Percentiles rank a stretch among this genome's conserved stretches.
Evolutionary conservation across 768 basidiomycete genomes (phyloP).

Genomic region (Gyrodon lividus): DNA sequence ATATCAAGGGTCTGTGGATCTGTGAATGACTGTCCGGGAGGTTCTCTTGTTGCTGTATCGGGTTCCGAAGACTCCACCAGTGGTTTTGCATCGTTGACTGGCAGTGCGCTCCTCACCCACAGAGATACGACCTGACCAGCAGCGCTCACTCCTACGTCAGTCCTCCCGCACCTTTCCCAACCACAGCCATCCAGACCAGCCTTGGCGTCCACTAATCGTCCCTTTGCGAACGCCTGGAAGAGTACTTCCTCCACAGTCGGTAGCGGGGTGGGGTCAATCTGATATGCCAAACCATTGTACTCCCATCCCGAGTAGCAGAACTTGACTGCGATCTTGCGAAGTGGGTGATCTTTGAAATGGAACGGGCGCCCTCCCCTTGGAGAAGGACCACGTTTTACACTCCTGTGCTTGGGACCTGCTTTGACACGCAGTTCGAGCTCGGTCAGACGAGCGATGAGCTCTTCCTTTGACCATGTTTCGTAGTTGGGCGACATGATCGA

Average conservation of each 20-base stretch:
- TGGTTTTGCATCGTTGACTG: constrained; percentile 1
- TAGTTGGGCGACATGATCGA: constrained; percentile 44
- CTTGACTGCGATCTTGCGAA: constrained; percentile 89
- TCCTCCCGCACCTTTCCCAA: constrained; percentile 90
- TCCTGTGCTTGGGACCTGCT: constrained; percentile 14
- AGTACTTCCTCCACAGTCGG: constrained; percentile 92
- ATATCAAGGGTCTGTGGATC: neutral
- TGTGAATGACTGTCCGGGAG: neutral
- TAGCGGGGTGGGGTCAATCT: constrained; percentile 64
- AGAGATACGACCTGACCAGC: constrained; percentile 92
- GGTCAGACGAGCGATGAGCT: constrained; percentile 64
- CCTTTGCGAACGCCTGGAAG: constrained; percentile 74
- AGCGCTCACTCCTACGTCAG: constrained; percentile 93
- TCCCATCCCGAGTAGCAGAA: constrained; percentile 93
- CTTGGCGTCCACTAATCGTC: constrained; percentile 71
- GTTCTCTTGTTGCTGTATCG: constrained; percentile 13
- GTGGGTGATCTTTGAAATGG: constrained; percentile 64
- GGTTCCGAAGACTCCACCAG: neutral
- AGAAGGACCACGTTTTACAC: constrained; percentile 13
- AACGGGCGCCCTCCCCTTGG: constrained; percentile 44
- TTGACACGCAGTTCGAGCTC: constrained; percentile 46
- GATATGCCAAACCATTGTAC: constrained; percentile 88
- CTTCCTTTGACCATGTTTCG: constrained; percentile 60
- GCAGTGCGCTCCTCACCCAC: constrained; percentile 78
- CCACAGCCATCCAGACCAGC: constrained; percentile 82